phyloP scores from a whole-genome alignment of 2,329 filamentous ascomycete species.

The Parascedosporium putredinis region DNA sequence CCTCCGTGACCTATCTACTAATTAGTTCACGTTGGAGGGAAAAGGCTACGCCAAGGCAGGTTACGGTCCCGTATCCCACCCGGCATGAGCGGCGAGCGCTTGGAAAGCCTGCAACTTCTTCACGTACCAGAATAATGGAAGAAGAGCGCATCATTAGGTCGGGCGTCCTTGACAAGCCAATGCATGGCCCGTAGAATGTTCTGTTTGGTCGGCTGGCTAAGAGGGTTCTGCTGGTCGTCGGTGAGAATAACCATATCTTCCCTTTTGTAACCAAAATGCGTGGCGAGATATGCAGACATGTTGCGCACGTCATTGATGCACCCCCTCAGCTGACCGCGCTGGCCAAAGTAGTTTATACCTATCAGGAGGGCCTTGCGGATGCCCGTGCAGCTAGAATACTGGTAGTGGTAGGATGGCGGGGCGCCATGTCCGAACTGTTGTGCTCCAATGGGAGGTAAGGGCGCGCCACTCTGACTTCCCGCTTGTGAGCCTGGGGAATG shows the following conservation, averaged over 20 bases:
- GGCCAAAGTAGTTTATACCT: slow-evolving; percentile 94
- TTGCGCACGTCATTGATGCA: slow-evolving; percentile 98
- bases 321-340: slow-evolving; percentile 79
- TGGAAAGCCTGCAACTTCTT: not conserved
- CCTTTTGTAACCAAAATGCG: slow-evolving; percentile 82
- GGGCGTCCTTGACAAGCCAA: slow-evolving; percentile 90
- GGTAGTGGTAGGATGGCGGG: slow-evolving; percentile 69
- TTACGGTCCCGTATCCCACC: no score
- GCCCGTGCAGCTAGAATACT: slow-evolving; percentile 85
- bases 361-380: slow-evolving; percentile 81
- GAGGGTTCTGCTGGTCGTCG: slow-evolving; percentile 92
- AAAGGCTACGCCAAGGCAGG: no score
- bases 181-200: slow-evolving; percentile 96
- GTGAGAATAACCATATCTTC: slow-evolving; percentile 97
- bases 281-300: slow-evolving; percentile 83
- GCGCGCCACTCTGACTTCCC: not conserved
- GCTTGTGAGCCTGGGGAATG: not conserved
- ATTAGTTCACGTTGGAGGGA: slow-evolving; percentile 3
- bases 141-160: slow-evolving; percentile 87
- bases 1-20: slow-evolving; percentile 58
- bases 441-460: slow-evolving; percentile 44
- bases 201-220: slow-evolving; percentile 92
- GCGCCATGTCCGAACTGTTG: slow-evolving; percentile 73
- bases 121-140: slow-evolving; percentile 83
- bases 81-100: not conserved